These are phyloP conservation scores for Luvunga scandens DNA, from an alignment of 345 rosid species.

Conservation along the genomic window DNA sequence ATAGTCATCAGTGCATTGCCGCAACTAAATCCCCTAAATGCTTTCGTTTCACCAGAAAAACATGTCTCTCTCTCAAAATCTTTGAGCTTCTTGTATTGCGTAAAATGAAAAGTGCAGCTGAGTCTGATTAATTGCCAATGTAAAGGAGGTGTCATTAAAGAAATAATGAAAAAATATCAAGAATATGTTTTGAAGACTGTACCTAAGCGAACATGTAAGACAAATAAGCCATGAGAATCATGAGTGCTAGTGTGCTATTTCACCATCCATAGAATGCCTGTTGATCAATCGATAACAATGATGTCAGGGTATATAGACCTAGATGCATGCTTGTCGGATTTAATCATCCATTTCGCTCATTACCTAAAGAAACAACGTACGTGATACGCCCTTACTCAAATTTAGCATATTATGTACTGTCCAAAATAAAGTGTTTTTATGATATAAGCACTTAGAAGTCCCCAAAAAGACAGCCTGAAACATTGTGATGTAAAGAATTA, in stretches of 20 bases:
- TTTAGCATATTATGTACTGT: constrained; percentile 33
- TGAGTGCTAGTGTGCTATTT: constrained; percentile 40
- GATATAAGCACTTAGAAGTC: constrained; percentile 62
- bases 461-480: constrained; percentile 34
- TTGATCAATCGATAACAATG: constrained; percentile 3
- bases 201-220: too few relatives aligned
- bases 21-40: neutral
- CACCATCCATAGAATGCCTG: constrained; percentile 76
- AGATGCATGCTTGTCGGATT: neutral
- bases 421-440: constrained; percentile 65
- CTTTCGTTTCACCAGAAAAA: too few relatives aligned
- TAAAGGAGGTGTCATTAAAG: too few relatives aligned
- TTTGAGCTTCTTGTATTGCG: neutral
- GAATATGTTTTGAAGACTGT: too few relatives aligned
- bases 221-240: too few relatives aligned
- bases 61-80: neutral
- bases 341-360: neutral
- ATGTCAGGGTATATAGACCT: neutral
- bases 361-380: neutral
- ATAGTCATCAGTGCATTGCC: neutral
- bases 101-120: neutral
- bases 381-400: neutral
- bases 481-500: constrained; percentile 11
- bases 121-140: neutral
- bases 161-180: too few relatives aligned